Evolutionary conservation across 306 rosid species (phyloP).

Genomic region (Neltuma alba): DNA sequence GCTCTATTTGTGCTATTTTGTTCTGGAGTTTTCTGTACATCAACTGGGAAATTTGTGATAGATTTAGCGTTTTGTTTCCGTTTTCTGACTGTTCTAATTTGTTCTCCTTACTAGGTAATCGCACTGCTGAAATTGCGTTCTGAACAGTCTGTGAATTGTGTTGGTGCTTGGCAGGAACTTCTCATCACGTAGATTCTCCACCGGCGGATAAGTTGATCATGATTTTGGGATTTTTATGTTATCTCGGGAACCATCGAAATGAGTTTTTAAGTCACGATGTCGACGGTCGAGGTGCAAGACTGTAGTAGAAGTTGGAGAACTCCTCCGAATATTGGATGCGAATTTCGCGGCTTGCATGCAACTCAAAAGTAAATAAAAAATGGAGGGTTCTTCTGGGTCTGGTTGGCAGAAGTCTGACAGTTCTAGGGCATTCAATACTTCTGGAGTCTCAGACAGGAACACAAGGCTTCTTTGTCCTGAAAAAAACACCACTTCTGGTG

Average conservation of each 20-base stretch:
- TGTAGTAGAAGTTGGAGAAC: slow-evolving; percentile 44
- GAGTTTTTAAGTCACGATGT: slow-evolving; percentile 54
- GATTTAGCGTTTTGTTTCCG: not conserved
- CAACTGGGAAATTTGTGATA: slow-evolving; percentile 33
- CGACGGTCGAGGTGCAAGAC: slow-evolving; percentile 47
- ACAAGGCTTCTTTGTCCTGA: slow-evolving; percentile 44
- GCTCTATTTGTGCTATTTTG: slow-evolving; percentile 32
- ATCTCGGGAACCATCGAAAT: slow-evolving; percentile 26
- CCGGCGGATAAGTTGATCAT: slow-evolving; percentile 40
- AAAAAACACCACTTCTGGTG: slow-evolving; percentile 50
- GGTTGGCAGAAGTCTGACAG: slow-evolving; percentile 63
- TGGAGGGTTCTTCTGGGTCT: slow-evolving; percentile 84
- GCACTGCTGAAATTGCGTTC: slow-evolving; percentile 9
- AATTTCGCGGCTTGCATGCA: slow-evolving; percentile 55
- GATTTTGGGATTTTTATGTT: slow-evolving; percentile 27
- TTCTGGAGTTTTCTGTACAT: slow-evolving; percentile 18
- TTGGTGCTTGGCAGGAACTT: slow-evolving; percentile 47
- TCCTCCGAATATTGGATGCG: slow-evolving; percentile 50
- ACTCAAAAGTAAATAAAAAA: slow-evolving; percentile 58
- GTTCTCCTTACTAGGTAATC: not conserved
- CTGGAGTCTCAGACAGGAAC: slow-evolving; percentile 63
- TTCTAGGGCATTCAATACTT: slow-evolving; percentile 66
- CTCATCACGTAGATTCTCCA: slow-evolving; percentile 32
- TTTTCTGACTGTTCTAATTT: slow-evolving; percentile 27
- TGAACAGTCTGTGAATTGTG: slow-evolving; percentile 28